A percentile compares a stretch with the other conserved stretches of the same genome.
Evolutionary conservation across 2,329 filamentous ascomycete genomes (phyloP).

Genomic region (Ophiostoma australiae): DNA sequence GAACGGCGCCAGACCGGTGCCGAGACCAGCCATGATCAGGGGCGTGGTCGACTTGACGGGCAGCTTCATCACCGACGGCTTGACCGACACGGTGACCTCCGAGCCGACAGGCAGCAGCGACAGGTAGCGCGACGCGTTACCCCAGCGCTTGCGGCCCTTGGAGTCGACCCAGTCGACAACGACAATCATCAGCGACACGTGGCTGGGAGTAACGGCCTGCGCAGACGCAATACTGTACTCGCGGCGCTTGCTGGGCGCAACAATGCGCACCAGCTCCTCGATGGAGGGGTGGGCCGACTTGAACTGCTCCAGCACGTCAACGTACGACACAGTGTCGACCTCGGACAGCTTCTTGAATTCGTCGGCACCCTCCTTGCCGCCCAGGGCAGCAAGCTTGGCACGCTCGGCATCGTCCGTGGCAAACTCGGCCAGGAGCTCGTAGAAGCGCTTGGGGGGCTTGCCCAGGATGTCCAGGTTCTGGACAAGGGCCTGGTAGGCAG

Average conservation of each 20-base stretch:
- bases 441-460: conserved; percentile 95
- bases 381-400: conserved; percentile 70
- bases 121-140: conserved; percentile 89
- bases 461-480: conserved; percentile 97
- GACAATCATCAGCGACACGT: conserved; percentile 93
- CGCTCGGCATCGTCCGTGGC: conserved; percentile 78
- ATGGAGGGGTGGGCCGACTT: conserved; percentile 81
- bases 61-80: conserved; percentile 99
- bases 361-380: conserved; percentile 69
- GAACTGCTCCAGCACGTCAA: conserved; percentile 86
- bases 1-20: conserved; percentile 97
- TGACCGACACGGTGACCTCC: conserved; percentile 84
- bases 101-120: conserved; percentile 68
- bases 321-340: conserved; percentile 85
- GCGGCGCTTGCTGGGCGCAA: conserved; percentile 86
- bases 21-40: conserved; percentile 98
- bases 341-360: conserved; percentile 92
- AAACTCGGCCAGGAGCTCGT: conserved; percentile 83
- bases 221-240: conserved; percentile 99
- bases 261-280: conserved; percentile 81
- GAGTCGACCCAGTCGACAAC: conserved; percentile 94
- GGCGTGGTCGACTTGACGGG: conserved; percentile 80
- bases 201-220: conserved; percentile 84
- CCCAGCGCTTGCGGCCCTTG: conserved; percentile 80
- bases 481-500: conserved; percentile 82